Evolutionary conservation across 768 basidiomycete species (phyloP).

Genomic region (Hericium coralloides): DNA sequence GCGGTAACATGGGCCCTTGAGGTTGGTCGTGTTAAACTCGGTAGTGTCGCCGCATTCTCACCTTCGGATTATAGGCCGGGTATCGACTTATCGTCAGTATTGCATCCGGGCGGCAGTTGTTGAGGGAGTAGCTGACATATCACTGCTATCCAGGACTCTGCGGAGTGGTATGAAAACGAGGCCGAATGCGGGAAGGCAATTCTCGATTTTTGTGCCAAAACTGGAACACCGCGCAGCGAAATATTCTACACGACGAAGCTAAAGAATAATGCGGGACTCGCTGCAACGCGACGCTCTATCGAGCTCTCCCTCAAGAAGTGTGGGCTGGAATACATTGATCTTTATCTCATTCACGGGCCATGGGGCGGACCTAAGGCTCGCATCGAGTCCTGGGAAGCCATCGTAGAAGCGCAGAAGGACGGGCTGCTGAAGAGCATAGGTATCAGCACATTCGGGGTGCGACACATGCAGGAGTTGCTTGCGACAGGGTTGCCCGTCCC

Average conservation of each 20-base stretch:
- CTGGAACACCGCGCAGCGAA: slow-evolving; percentile 42
- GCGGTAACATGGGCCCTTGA: slow-evolving; percentile 55
- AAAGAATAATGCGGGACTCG: slow-evolving; percentile 46
- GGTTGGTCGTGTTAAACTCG: slow-evolving; percentile 23
- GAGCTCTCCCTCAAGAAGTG: slow-evolving; percentile 42
- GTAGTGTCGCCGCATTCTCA: not conserved
- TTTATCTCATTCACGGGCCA: slow-evolving; percentile 66
- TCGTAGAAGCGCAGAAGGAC: slow-evolving; percentile 52
- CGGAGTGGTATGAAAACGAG: slow-evolving; percentile 59
- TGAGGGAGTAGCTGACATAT: not conserved
- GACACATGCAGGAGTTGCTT: slow-evolving; percentile 49
- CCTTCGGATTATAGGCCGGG: slow-evolving; percentile 35
- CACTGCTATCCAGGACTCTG: slow-evolving; percentile 30
- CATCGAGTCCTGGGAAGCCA: slow-evolving; percentile 56
- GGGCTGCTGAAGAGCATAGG: slow-evolving; percentile 55
- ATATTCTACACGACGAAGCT: slow-evolving; percentile 71
- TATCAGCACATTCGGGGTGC: slow-evolving; percentile 52
- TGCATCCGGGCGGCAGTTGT: too few species aligned
- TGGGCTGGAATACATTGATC: slow-evolving; percentile 56
- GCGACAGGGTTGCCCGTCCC: slow-evolving; percentile 40
- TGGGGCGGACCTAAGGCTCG: slow-evolving; percentile 50
- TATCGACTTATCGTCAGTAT: slow-evolving; percentile 54
- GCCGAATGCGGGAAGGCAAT: slow-evolving; percentile 54
- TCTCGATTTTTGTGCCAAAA: slow-evolving; percentile 37
- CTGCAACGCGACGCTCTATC: slow-evolving; percentile 39